Evolutionary conservation across 2,329 filamentous ascomycete genomes (phyloP).

Genomic region (Hirsutella minnesotensis): DNA sequence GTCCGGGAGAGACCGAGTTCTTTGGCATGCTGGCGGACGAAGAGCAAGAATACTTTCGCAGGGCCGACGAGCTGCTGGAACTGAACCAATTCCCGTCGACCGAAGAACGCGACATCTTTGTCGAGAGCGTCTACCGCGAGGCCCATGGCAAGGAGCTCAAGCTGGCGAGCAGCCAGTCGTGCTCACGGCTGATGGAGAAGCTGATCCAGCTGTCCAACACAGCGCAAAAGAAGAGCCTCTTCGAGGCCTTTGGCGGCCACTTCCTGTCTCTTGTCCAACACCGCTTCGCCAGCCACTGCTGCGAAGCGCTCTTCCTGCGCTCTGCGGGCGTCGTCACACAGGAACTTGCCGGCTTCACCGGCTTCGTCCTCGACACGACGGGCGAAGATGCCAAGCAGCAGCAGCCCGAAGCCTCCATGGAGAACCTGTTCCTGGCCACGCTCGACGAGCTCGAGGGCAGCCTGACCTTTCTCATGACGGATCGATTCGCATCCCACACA

Average conservation of each 20-base stretch:
- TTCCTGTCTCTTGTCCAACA: conserved; percentile 87
- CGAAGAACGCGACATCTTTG: conserved; percentile 59
- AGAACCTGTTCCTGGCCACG: conserved; percentile 71
- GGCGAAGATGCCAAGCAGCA: conserved; percentile 30
- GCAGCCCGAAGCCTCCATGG: conserved; percentile 54
- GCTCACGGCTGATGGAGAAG: conserved; percentile 84
- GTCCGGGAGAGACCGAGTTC: conserved; percentile 54
- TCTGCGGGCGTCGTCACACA: conserved; percentile 68
- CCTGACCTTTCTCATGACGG: conserved; percentile 72
- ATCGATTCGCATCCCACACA: conserved; percentile 82
- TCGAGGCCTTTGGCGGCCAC: conserved; percentile 74
- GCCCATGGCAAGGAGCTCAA: conserved; percentile 90
- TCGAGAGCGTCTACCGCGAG: conserved; percentile 77
- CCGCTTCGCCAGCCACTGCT: conserved; percentile 94
- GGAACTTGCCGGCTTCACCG: conserved; percentile 47
- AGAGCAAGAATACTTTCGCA: conserved; percentile 92
- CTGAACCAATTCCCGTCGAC: conserved; percentile 71
- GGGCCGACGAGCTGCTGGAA: conserved; percentile 81
- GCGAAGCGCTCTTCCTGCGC: conserved; percentile 80
- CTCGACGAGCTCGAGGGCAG: conserved; percentile 82
- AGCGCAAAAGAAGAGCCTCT: conserved; percentile 74
- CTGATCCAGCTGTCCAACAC: conserved; percentile 72
- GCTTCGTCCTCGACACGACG: conserved; percentile 28
- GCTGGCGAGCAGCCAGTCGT: conserved; percentile 89
- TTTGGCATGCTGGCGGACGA: conserved; percentile 87